These are phyloP conservation scores for Penicillium olsonii DNA, from an alignment of 2,329 filamentous ascomycete genomes.

Conservation along the genomic window DNA sequence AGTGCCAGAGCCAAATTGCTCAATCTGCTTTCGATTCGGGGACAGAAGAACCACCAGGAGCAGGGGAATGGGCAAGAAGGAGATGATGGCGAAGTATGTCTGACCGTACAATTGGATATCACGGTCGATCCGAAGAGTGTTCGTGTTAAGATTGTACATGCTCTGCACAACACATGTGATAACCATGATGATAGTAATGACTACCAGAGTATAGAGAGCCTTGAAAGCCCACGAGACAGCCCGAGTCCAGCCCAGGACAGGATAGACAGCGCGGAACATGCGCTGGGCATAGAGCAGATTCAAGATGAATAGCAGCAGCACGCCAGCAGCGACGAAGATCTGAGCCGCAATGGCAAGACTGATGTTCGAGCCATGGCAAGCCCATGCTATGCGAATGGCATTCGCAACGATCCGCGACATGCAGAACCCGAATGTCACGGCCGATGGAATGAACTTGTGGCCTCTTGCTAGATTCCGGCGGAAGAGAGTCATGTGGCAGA, in stretches of 20 bases:
- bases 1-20: slow-evolving; percentile 67
- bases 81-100: slow-evolving; percentile 64
- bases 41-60: slow-evolving; percentile 51
- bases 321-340: slow-evolving; percentile 72
- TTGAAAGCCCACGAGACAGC: slow-evolving; percentile 56
- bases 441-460: slow-evolving; percentile 54
- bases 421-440: slow-evolving; percentile 51
- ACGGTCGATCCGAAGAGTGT: slow-evolving; percentile 56
- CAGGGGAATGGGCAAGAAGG: slow-evolving; percentile 67
- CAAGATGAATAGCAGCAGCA: slow-evolving; percentile 73
- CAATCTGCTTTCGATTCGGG: slow-evolving; percentile 48
- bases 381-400: slow-evolving; percentile 59
- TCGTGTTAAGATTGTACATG: slow-evolving; percentile 64
- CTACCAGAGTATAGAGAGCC: slow-evolving; percentile 60
- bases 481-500: slow-evolving; percentile 49
- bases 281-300: slow-evolving; percentile 78
- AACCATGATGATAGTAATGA: slow-evolving; percentile 63
- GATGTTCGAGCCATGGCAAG: slow-evolving; percentile 47
- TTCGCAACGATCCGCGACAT: slow-evolving; percentile 51
- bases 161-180: slow-evolving; percentile 65
- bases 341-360: slow-evolving; percentile 58
- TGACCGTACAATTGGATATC: slow-evolving; percentile 64
- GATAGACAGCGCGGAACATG: slow-evolving; percentile 72
- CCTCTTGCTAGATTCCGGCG: slow-evolving; percentile 42
- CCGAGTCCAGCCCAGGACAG: slow-evolving; percentile 67